Base-by-base conservation (phyloP, 2,329 filamentous ascomycete species). In the Thielaviopsis euricoi region DNA sequence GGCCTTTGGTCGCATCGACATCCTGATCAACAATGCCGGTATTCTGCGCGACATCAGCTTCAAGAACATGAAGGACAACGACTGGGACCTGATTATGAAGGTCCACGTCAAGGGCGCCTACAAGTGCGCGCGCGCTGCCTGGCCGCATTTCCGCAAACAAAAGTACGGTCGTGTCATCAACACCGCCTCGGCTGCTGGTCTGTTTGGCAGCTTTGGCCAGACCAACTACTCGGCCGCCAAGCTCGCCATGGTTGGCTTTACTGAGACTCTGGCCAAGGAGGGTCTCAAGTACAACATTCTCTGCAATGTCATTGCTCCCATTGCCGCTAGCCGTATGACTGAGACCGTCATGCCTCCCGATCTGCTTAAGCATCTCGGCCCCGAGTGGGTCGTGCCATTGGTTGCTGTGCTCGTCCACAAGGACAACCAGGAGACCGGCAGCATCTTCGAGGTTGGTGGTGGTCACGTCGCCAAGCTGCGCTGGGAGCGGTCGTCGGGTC, bases 141-240 rank as follows among this genome's bases (percentile, higher is more conserved):
- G 93, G 91, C 89, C 91, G 61, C 79, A 97, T 73, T 97, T 98
- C 80, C 82, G 91, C 68, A 97, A 97, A 76, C 93, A 98, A 75
- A 97, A 96, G 81, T 98, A 88, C 70, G 93, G 93, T 62, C 83
- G 93, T 66, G 78, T 98, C 64, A 95, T 98, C 75, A 97, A 94
- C 78, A 97, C 93, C 23, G 83, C 91, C 43, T 97, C 91, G n/a
- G 89, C 89, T 59, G 90, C 93, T 62, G 93, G 93, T 66, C 78
- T 98, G 57, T 97, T 95, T 70, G 93, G 93, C 67, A 93, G 82
- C 74, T 97, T 96, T 68, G 93, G 91, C 64, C 91, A 97, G 76
- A 82, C 84, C 70, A 97, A 96, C 74, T 98, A 98, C 75, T 95
- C 91, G 57, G 90, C 93, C 61, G 93, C 93, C 67, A 98, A 97